phyloP scores from a whole-genome alignment of 2,329 filamentous ascomycete species.

The Neopestalotiopsis rosae region DNA sequence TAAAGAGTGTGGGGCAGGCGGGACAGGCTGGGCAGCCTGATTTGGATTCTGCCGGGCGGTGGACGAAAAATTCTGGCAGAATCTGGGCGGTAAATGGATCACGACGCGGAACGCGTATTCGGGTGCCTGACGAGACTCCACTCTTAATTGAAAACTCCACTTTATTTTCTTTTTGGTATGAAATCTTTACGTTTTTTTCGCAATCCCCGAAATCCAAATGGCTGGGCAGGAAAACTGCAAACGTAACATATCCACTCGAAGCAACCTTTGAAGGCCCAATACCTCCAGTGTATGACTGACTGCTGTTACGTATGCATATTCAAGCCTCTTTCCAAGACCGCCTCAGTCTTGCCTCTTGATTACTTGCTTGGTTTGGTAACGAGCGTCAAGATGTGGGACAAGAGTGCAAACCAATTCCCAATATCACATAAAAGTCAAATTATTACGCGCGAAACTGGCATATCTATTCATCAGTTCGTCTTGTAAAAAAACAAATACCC shows the following conservation, averaged over 20 bases:
- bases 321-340: not conserved
- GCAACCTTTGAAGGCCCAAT: not conserved
- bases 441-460: not conserved
- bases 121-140: not conserved
- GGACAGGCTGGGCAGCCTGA: not conserved
- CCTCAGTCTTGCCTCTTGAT: not conserved
- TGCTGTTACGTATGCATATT: not conserved
- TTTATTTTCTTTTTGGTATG: not conserved
- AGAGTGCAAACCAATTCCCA: not conserved
- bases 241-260: not conserved
- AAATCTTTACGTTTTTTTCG: not conserved
- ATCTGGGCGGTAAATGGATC: not conserved
- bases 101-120: not conserved
- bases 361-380: not conserved
- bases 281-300: not conserved
- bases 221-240: not conserved
- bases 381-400: not conserved
- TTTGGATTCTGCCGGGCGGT: conserved; percentile 8
- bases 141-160: not conserved
- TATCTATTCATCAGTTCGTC: not conserved
- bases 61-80: not conserved
- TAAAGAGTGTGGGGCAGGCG: not conserved
- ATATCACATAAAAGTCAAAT: too few species aligned
- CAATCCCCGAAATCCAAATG: not conserved
- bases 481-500: conserved; percentile 2